phyloP scores from a whole-genome alignment of 2,329 filamentous ascomycete genomes.

The Fusarium liriodendri region DNA sequence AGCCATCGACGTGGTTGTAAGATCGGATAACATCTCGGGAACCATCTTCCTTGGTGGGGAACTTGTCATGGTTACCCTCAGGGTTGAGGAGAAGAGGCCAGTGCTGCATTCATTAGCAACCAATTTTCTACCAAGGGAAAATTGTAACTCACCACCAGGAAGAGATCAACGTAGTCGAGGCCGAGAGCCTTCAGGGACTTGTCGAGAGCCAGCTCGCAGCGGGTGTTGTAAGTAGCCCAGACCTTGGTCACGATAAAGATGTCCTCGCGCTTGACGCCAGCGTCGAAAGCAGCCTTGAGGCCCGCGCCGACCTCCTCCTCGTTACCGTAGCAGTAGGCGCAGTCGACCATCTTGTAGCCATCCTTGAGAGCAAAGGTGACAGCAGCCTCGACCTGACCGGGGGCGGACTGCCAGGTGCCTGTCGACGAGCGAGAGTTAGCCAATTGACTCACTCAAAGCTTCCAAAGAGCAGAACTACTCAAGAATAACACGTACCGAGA shows the following conservation, averaged over 20 bases:
- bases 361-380: slow-evolving; percentile 68
- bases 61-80: slow-evolving; percentile 78
- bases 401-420: slow-evolving; percentile 74
- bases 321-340: slow-evolving; percentile 82
- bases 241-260: slow-evolving; percentile 88
- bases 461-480: not conserved
- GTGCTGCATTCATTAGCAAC: slow-evolving; percentile 60
- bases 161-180: slow-evolving; percentile 84
- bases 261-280: slow-evolving; percentile 80
- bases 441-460: not conserved
- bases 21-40: slow-evolving; percentile 76
- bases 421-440: slow-evolving; percentile 4
- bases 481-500: slow-evolving; percentile 59
- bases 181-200: slow-evolving; percentile 79
- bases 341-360: slow-evolving; percentile 73
- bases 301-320: slow-evolving; percentile 86
- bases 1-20: slow-evolving; percentile 80
- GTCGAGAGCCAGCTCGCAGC: slow-evolving; percentile 76
- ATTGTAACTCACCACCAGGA: slow-evolving; percentile 66
- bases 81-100: slow-evolving; percentile 88
- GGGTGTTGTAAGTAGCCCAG: slow-evolving; percentile 82
- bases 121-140: not conserved
- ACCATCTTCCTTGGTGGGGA: slow-evolving; percentile 81
- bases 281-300: slow-evolving; percentile 76
- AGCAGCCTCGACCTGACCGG: slow-evolving; percentile 68